Evolutionary conservation across 2,329 filamentous ascomycete species (phyloP), one percentile per base, ranked within the genome.

Genomic region (Xylariaceae sp.): DNA sequence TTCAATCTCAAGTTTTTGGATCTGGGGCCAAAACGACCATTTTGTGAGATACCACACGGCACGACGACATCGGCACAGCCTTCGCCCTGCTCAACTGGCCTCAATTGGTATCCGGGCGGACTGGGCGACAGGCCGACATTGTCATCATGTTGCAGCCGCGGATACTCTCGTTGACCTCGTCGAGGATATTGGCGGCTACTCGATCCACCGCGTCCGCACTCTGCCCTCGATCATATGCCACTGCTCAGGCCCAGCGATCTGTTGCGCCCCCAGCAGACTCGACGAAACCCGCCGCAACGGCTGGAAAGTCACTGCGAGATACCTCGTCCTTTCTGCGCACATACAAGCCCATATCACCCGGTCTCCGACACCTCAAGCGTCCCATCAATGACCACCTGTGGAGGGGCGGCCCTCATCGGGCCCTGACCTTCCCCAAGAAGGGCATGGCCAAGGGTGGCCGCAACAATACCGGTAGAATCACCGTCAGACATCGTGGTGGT

Each of bases 301-400:
- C 34, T 13, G 10, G 54, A 40, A 65, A 58, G 36, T 48, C 58
- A 7, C 51, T 54, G 45, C 58, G 53, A 38, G 58, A 68, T 40
- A 64, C 75, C 39, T 68, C 74, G 14, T 71, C 75, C 14, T 73
- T 79, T 42, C 69, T 97, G 70, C 86, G 90, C 63, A 94, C 89
- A 48, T 99, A 97, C 73, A 97, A 89, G 71, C 94, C 94, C 34
- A 86, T 90, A 63, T 97, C 94, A 1, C 93, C 93, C 12, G 94
- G 94, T 80, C 73, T 96, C 53, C 86, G 94, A 65, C 94, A 99
- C 81, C 77, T 99, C 60, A 88, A 87, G 70, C 84, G 94, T 41
- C 91, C 94, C 13, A 87, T 97, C 73, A 97, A 97, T 73, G 91
- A 97, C 66, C 94, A 99, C 71, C 76, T 99, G 42, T 97, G 90